A percentile compares a stretch with the other conserved stretches of the same genome.
Evolutionary conservation across 164 flowering plant genomes (phyloP).

Genomic region (Pachysandra terminalis): DNA sequence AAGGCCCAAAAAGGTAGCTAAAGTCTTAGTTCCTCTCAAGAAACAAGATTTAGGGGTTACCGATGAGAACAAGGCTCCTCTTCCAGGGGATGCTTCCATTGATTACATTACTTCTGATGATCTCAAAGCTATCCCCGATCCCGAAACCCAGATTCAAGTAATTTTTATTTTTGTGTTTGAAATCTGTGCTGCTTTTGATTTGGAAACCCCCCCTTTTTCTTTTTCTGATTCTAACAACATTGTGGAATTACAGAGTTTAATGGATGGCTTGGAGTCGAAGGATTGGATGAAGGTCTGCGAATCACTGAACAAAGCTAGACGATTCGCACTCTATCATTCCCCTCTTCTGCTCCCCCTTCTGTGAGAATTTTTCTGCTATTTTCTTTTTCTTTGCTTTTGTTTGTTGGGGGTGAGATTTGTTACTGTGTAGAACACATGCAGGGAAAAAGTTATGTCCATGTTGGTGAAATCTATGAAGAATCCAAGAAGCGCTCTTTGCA

Average conservation of each 20-base stretch:
- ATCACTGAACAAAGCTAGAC: slow-evolving; percentile 63
- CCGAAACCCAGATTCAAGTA: slow-evolving; percentile 57
- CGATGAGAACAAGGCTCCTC: slow-evolving; percentile 60
- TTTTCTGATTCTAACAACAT: neutral
- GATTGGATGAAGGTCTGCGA: slow-evolving; percentile 81
- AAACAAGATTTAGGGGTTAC: slow-evolving; percentile 39
- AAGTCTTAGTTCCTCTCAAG: slow-evolving; percentile 21
- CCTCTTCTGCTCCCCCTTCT: slow-evolving; percentile 49
- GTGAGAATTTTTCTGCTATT: slow-evolving; percentile 38
- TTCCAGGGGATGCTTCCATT: slow-evolving; percentile 39
- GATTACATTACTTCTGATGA: slow-evolving; percentile 73
- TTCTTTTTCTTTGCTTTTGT: neutral
- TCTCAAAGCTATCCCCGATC: slow-evolving; percentile 62
- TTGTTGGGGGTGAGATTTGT: neutral
- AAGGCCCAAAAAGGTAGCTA: slow-evolving; percentile 66
- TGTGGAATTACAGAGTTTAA: slow-evolving; percentile 38
- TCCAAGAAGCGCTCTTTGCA: slow-evolving; percentile 89
- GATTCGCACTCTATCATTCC: slow-evolving; percentile 67
- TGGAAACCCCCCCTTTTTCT: neutral
- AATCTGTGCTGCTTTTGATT: neutral
- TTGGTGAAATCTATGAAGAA: slow-evolving; percentile 86
- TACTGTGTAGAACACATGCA: slow-evolving; percentile 11
- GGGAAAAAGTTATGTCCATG: slow-evolving; percentile 64
- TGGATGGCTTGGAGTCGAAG: slow-evolving; percentile 68
- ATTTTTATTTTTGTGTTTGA: neutral